Base-by-base conservation (phyloP, 805 yeast genomes). In the Yamadazyma phyllophila region DNA sequence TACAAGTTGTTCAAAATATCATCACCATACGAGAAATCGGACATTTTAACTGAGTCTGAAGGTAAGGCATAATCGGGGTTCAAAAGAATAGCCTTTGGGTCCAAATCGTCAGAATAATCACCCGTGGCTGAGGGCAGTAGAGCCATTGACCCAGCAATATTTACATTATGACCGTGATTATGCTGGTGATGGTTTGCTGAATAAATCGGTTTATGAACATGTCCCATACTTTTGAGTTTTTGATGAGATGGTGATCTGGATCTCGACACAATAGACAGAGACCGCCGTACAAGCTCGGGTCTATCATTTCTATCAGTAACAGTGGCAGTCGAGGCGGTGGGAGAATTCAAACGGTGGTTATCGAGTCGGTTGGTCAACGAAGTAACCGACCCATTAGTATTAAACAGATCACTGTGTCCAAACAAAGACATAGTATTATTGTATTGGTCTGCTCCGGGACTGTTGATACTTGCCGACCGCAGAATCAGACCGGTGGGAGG, bases 361-460 rank as follows among this genome's bases (percentile, higher is more conserved):
- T 67, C 71, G 41, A 64, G 52, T 33, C 56, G 59, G 35, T 58
- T 53, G 1, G 68, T 56, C 14, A 67, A 47, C 2, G 71, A 65
- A 24, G 43, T 26, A 2, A 42, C 48, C 51, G 55, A 41, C 55
- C 50, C 34, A 37, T 46, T 50, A 35, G 38, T 32, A 20, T 39
- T 29, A 38, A 44, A 15, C 47, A n/a, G 41, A 8, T 44, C 43
- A 16, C 24, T 16, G 14, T 46, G 44, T n/a, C 24, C 37, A 41
- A 51, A 49, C 20, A 47, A 40, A 14, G 52, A 48, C 3, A 46
- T 47, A 2, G 55, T 24, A 20, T 38, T 43, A 11, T 38, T 36
- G 35, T 14, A 36, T n/a, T 17, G 17, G 12, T 43, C 45, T 17
- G 42, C 46, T 26, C 41, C 17, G 16, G 45, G 47, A 9, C 41